These are phyloP conservation scores for Xanthoconium separans DNA, from an alignment of 1,284 basidiomycete species.

Conservation along the genomic window DNA sequence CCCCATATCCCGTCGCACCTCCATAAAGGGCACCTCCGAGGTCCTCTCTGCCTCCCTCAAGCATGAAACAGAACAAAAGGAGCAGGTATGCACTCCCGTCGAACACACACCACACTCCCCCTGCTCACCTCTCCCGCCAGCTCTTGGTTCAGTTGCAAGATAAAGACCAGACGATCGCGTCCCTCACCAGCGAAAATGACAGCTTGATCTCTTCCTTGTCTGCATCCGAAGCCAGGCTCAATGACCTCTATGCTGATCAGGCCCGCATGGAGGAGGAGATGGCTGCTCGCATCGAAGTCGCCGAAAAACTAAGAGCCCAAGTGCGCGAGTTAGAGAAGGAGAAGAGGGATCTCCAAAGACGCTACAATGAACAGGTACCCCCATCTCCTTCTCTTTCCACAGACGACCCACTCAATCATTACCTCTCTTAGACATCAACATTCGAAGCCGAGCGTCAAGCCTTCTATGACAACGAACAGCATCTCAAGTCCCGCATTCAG, in stretches of 20 bases:
- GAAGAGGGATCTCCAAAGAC: conserved; percentile 70
- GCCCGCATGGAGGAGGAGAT: conserved; percentile 74
- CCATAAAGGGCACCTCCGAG: conserved; percentile 46
- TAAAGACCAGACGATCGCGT: conserved; percentile 66
- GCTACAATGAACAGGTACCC: conserved; percentile 78
- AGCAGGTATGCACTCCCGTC: conserved; percentile 52
- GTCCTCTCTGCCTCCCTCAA: conserved; percentile 61
- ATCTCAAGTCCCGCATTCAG: conserved; percentile 83
- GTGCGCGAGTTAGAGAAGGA: conserved; percentile 81
- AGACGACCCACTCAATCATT: conserved; percentile 11
- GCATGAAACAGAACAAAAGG: conserved; percentile 76
- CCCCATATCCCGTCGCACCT: conserved; percentile 46
- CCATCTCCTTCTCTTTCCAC: conserved; percentile 17
- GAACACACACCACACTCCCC: background rate
- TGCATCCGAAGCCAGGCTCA: conserved; percentile 64
- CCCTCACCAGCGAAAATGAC: conserved; percentile 61
- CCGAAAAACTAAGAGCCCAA: conserved; percentile 73
- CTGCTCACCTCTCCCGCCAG: conserved; percentile 38
- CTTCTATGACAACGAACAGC: conserved; percentile 85
- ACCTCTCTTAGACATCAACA: conserved; percentile 55
- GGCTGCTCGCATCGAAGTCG: conserved; percentile 72
- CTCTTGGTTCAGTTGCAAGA: conserved; percentile 73
- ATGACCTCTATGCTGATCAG: conserved; percentile 78
- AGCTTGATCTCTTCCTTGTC: conserved; percentile 61
- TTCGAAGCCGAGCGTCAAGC: conserved; percentile 84